Evolutionary conservation across 768 basidiomycete genomes (phyloP).

Genomic region (Rhizopogon vulgaris): DNA sequence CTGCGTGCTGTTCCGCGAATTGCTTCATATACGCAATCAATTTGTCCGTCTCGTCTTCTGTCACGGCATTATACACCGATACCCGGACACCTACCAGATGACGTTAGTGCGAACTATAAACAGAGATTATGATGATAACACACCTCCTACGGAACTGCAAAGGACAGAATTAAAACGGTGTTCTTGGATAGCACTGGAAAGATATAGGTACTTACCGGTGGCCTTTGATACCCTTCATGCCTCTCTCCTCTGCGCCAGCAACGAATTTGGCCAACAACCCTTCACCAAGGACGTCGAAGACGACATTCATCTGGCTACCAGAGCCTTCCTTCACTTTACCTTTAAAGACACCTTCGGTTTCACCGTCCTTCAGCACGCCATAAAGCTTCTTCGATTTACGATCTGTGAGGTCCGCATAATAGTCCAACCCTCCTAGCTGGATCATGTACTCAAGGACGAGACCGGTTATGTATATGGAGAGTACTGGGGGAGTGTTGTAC

Average conservation of each 20-base stretch:
- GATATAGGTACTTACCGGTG: slow-evolving; percentile 62
- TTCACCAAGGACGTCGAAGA: slow-evolving; percentile 75
- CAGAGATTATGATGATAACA: not conserved
- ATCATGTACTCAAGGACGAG: slow-evolving; percentile 74
- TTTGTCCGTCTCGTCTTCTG: slow-evolving; percentile 62
- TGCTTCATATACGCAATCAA: slow-evolving; percentile 55
- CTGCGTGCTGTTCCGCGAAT: slow-evolving; percentile 30
- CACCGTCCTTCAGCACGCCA: slow-evolving; percentile 61
- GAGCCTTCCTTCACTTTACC: slow-evolving; percentile 68
- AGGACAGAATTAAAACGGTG: not conserved
- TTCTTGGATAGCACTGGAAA: not conserved
- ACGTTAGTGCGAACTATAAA: not conserved
- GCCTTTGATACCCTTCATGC: slow-evolving; percentile 86
- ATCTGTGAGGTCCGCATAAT: slow-evolving; percentile 60
- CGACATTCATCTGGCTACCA: slow-evolving; percentile 94
- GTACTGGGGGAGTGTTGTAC: slow-evolving; percentile 91
- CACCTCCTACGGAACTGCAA: slow-evolving; percentile 50
- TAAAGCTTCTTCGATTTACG: slow-evolving; percentile 79
- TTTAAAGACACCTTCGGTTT: slow-evolving; percentile 61
- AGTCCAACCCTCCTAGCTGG: slow-evolving; percentile 56
- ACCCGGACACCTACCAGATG: slow-evolving; percentile 58
- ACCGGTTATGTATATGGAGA: slow-evolving; percentile 85
- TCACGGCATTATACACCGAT: slow-evolving; percentile 86
- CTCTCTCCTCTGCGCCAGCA: slow-evolving; percentile 68
- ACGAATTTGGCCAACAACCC: slow-evolving; percentile 71